Base-by-base conservation (phyloP, 441 rosid species). In the Croton setiger region DNA sequence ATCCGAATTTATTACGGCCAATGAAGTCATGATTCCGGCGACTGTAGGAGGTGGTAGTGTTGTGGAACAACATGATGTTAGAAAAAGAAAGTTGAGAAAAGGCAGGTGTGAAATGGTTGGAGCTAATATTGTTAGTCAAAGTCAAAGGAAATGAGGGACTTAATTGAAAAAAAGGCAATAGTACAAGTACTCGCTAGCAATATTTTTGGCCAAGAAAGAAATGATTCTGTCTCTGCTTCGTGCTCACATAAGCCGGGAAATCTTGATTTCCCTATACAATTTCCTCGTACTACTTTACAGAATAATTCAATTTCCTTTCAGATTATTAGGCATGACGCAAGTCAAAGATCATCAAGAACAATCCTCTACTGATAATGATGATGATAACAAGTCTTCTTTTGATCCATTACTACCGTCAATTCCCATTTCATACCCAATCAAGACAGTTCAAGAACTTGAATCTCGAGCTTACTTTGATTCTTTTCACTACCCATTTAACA, bases 401-500 rank as follows among this genome's bases (percentile, higher is more conserved):
- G 85, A 93, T 69, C 90, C 90, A 33, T 64, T 75, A 11, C 39
- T 66, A 68, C 96, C 97, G 18, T 81, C 93, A 15, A 31, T 45
- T 20, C 98, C 98, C 3, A 59, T 91, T 41, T 89, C 96, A 0
- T 93, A 84, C 72, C 97, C 96, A 7, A 79, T 93, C 83, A 80
- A 82, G 68, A 57, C 95, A 66, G 88, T 93, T 17, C 74, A 85
- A 52, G 93, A 89, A 20, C 87, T 93, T 1, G 65, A 74, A 10
- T 85, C 90, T 7, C 80, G 92, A 4, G 71, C 88, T 57, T 89
- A 90, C 84, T 87, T 90, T 76, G 55, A 80, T 39, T 91, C 96
- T 9, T 91, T 91, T 73, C 98, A 88, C 73, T 94, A 80, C 82
- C 90, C 87, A 35, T 94, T 85, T 51, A 94, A 90, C 77, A 79